Evolutionary conservation across 495 filamentous ascomycete genomes (phyloP), one percentile per base, ranked within the genome.

Genomic region (Recurvomyces mirabilis): DNA sequence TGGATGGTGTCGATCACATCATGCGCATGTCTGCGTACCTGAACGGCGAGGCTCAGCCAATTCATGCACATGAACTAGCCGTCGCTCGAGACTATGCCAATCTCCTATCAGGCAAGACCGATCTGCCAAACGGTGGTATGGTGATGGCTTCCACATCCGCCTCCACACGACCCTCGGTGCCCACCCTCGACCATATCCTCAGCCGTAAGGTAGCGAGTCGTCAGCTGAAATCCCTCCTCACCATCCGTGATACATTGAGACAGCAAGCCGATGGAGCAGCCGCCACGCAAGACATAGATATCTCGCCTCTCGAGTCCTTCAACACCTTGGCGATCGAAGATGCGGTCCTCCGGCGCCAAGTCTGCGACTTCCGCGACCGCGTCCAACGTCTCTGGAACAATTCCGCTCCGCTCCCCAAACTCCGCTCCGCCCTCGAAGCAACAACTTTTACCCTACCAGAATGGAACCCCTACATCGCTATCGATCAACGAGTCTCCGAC

Each of bases 21-120:
- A 93, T 93, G 84, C 68, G 68, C 45, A 38, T 67, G 21, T 81
- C 79, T 43, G 70, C 72, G 17, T 96, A 98, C 64, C 77, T 79
- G 40, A 69, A 71, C 20, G 58, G 76, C 0, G 67, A 77, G 18
- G 81, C 72, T 54, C 68, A 83, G 40, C 73, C 65, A 15, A 82
- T 98, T 55, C 91, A 98, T 69, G 72, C 91, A 14, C 85, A 93
- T 64, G 80, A 94, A 55, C 71, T 98, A 22, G 70, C 74, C 6
- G 68, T 94, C 29, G 70, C 91, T 19, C 69, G 73, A n/a, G 72
- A 81, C 41, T 95, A 93, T 65, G 57, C 81, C 19, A 74, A 78
- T 11, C 68, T 78, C 43, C 69, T 98, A 10, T 66, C 69, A 43
- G 84, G 84, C 24, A 54, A 57, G 38, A 56, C 48, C 2, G 32